These are phyloP conservation scores for Arthonia radiata DNA, from an alignment of 495 filamentous ascomycete genomes.

Conservation along the genomic window DNA sequence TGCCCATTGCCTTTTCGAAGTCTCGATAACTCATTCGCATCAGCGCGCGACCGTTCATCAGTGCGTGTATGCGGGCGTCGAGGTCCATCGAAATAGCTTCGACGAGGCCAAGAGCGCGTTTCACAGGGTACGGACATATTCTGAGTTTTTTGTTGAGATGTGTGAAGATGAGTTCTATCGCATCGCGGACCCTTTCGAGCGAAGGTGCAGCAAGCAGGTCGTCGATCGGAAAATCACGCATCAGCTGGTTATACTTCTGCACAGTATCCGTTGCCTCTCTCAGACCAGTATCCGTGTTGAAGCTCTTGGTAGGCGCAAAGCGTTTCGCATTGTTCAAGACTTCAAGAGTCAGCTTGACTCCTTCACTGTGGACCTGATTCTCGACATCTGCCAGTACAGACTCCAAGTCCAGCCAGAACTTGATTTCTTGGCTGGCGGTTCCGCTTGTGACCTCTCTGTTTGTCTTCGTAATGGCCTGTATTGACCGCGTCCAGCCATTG, in stretches of 20 bases:
- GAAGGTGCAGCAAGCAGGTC: slow-evolving; percentile 83
- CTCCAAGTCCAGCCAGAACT: slow-evolving; percentile 96
- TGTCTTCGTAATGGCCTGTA: slow-evolving; percentile 90
- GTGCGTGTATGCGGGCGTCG: slow-evolving; percentile 55
- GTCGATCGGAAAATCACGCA: slow-evolving; percentile 92
- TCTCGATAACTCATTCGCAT: slow-evolving; percentile 82
- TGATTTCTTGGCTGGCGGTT: slow-evolving; percentile 87
- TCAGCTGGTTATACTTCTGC: slow-evolving; percentile 93
- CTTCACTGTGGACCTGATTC: slow-evolving; percentile 60
- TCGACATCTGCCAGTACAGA: slow-evolving; percentile 74
- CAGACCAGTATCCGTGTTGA: slow-evolving; percentile 77
- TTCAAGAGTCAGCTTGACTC: slow-evolving; percentile 77
- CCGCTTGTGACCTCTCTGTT: slow-evolving; percentile 68
- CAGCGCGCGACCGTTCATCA: slow-evolving; percentile 64
- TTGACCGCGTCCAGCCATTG: slow-evolving; percentile 94
- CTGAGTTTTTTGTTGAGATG: slow-evolving; percentile 95
- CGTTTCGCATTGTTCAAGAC: slow-evolving; percentile 87
- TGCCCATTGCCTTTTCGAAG: slow-evolving; percentile 63
- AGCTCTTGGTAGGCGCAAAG: slow-evolving; percentile 89
- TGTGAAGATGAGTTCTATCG: slow-evolving; percentile 61
- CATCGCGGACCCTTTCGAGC: slow-evolving; percentile 69
- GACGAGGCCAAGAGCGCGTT: slow-evolving; percentile 75
- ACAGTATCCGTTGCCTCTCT: slow-evolving; percentile 87
- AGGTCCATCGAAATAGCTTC: slow-evolving; percentile 93
- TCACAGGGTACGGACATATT: slow-evolving; percentile 81